Conservation (phyloP, 2,329 filamentous ascomycete species). For the Aspergillus cejpii region DNA sequence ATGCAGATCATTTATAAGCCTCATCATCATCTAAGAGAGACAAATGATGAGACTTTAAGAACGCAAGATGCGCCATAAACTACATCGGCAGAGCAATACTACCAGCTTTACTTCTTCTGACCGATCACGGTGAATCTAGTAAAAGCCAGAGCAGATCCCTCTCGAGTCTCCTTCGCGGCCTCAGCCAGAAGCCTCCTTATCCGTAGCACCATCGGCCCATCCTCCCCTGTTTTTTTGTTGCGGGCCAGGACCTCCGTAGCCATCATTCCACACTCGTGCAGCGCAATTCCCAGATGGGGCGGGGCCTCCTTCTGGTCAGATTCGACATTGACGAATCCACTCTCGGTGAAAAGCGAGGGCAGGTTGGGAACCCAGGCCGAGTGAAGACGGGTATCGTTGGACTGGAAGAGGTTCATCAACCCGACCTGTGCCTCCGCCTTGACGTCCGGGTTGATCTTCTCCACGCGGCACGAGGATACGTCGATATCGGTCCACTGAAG, state of each 20-base stretch:
- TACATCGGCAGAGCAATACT: neutral
- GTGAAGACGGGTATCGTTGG: neutral
- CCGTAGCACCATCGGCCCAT: neutral
- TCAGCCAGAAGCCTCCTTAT: neutral
- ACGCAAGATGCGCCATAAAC: neutral
- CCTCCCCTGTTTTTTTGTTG: neutral
- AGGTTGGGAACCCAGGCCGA: neutral
- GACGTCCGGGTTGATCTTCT: neutral
- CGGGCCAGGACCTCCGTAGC: neutral
- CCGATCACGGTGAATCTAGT: neutral
- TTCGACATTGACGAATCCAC: neutral
- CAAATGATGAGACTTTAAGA: neutral
- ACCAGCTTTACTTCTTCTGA: neutral
- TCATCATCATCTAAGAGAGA: neutral
- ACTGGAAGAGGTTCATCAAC: neutral
- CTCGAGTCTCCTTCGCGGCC: neutral
- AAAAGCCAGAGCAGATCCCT: neutral
- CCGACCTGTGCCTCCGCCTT: neutral
- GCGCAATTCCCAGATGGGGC: neutral
- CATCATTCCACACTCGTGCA: neutral
- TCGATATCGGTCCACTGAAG: neutral
- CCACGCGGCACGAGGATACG: neutral
- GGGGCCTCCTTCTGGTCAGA: neutral
- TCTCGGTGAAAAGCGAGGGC: neutral
- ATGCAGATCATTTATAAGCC: neutral